These are phyloP conservation scores for Citrus reticulata DNA, from an alignment of 345 rosid species.

Conservation along the genomic window DNA sequence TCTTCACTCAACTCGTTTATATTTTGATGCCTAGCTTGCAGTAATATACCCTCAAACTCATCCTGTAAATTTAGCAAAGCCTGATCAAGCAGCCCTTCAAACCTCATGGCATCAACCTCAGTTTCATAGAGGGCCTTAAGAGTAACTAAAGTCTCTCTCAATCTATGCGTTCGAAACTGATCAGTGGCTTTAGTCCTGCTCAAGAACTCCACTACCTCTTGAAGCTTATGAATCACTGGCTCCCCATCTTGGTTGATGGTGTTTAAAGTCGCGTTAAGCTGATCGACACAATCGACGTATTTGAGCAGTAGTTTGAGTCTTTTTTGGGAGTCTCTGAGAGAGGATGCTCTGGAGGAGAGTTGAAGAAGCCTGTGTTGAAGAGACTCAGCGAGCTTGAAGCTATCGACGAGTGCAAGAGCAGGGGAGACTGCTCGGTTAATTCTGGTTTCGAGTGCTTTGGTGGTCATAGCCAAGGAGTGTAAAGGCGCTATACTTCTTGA, in stretches of 20 bases:
- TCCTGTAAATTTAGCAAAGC: constrained; percentile 61
- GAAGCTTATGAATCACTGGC: constrained; percentile 62
- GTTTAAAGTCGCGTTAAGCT: constrained; percentile 34
- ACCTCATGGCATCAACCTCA: constrained; percentile 57
- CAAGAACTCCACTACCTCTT: constrained; percentile 73
- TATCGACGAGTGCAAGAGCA: constrained; percentile 43
- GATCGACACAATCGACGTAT: constrained; percentile 44
- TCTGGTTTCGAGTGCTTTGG: constrained; percentile 58
- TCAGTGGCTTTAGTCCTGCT: constrained; percentile 71
- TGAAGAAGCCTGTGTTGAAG: constrained; percentile 39
- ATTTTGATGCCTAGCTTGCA: constrained; percentile 40
- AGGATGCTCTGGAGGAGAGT: constrained; percentile 30
- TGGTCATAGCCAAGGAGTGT: constrained; percentile 50
- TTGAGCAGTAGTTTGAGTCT: constrained; percentile 36
- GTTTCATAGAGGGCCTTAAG: constrained; percentile 47
- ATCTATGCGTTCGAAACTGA: constrained; percentile 38
- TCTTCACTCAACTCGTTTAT: constrained; percentile 22
- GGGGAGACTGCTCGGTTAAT: constrained; percentile 56
- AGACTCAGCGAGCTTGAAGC: constrained; percentile 46
- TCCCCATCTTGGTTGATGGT: constrained; percentile 42
- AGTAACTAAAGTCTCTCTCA: constrained; percentile 53
- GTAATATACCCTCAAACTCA: constrained; percentile 44
- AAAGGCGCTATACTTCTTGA: constrained; percentile 50
- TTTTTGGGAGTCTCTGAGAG: constrained; percentile 18
- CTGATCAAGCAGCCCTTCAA: constrained; percentile 64